Percentiles rank a stretch among this genome's conserved stretches.
Conservation (phyloP, 78 protist genomes). For the Dictyostelium discoideum region dicty_2.7 NC_007091.3:774001-774500, state of each 20-base stretch:
- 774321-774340: constrained; percentile 3
- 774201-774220: not conserved
- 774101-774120: constrained; percentile 4
- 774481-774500: not conserved
- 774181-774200: constrained; percentile 1
- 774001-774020: constrained; percentile 7
- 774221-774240: constrained; percentile 16
- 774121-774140: not conserved
- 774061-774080: not conserved
- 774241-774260: not conserved
- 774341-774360: not conserved
- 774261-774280: not conserved
- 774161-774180: not conserved
- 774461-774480: not conserved
- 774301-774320: constrained; percentile 27
- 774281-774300: constrained; percentile 13
- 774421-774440: constrained; percentile 24
- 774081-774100: not conserved
- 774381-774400: not conserved
- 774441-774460: constrained; percentile 24
- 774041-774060: constrained; percentile 27
- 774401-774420: constrained; percentile 60
- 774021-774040: constrained; percentile 64
- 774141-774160: not conserved
- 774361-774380: not conserved